phyloP scores from a whole-genome alignment of 2,329 filamentous ascomycete species.

The Ramularia endophylla region DNA sequence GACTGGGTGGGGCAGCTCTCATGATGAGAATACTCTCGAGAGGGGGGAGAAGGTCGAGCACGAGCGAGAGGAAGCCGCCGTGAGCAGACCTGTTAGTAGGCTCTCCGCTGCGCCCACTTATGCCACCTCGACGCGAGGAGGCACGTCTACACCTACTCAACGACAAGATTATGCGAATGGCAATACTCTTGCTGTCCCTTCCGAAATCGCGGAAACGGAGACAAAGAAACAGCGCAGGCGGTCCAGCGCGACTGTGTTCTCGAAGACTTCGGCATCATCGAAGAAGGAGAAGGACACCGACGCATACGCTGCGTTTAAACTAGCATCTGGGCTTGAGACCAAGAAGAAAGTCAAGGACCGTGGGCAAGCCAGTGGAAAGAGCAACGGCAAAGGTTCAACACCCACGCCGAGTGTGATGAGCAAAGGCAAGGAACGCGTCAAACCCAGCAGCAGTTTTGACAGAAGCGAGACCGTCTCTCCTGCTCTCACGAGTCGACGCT shows the following conservation, averaged over 20 bases:
- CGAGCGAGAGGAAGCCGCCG: conserved; percentile 2
- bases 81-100: not conserved
- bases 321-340: conserved; percentile 1
- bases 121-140: too few species aligned
- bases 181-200: conserved; percentile 9
- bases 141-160: too few species aligned
- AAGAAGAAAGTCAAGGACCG: conserved; percentile 12
- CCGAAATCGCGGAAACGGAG: conserved; percentile 7
- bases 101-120: conserved; percentile 1
- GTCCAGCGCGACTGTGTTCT: conserved; percentile 18
- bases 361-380: too few species aligned
- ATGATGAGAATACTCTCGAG: conserved; percentile 71
- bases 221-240: conserved; percentile 16
- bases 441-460: not conserved
- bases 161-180: too few species aligned
- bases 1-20: conserved; percentile 82
- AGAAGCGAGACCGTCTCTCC: conserved; percentile 8
- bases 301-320: conserved; percentile 3
- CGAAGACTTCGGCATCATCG: conserved; percentile 14
- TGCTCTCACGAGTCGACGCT: not conserved
- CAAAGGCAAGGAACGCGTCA: too few species aligned
- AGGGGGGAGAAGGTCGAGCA: conserved; percentile 42
- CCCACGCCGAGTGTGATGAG: too few species aligned
- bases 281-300: conserved; percentile 8
- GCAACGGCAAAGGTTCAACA: too few species aligned